These are phyloP conservation scores for Amanita polypyramis DNA, from an alignment of 768 basidiomycete species.

Conservation along the genomic window DNA sequence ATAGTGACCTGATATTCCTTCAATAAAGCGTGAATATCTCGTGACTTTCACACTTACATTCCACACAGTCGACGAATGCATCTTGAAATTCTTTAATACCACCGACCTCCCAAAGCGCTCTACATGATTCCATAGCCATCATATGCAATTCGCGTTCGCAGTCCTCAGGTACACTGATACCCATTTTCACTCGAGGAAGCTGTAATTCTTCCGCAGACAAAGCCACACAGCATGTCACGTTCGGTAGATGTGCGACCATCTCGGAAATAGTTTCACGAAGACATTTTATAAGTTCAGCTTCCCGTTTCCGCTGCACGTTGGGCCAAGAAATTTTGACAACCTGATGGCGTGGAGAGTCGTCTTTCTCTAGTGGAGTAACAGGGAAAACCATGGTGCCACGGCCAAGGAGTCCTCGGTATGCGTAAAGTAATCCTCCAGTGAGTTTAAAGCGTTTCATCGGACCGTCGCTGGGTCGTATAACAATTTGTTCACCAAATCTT, in stretches of 20 bases:
- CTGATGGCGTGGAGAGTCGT: background rate
- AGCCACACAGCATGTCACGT: background rate
- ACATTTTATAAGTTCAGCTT: constrained; percentile 7
- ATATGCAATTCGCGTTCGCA: constrained; percentile 12
- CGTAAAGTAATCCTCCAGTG: too few relatives aligned
- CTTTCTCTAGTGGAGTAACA: background rate
- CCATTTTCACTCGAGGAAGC: constrained; percentile 8
- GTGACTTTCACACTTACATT: constrained; percentile 15
- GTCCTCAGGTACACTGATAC: background rate
- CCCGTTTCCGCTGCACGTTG: background rate
- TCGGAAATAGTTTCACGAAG: constrained; percentile 7
- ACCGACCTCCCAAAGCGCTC: constrained; percentile 14
- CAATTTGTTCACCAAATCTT: background rate
- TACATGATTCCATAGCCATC: constrained; percentile 12
- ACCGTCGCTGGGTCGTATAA: too few relatives aligned
- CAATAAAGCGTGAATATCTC: background rate
- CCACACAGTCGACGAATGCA: constrained; percentile 19
- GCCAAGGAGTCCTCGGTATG: constrained; percentile 10
- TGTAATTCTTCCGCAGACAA: constrained; percentile 5
- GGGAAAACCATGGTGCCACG: constrained; percentile 13
- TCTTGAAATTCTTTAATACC: constrained; percentile 17
- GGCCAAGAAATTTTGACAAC: constrained; percentile 14
- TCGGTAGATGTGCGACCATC: constrained; percentile 11
- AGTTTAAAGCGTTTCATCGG: too few relatives aligned
- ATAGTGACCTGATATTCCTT: constrained; percentile 14